Conservation (phyloP, 768 basidiomycete genomes). For the Tremella yokohamensis region DNA sequence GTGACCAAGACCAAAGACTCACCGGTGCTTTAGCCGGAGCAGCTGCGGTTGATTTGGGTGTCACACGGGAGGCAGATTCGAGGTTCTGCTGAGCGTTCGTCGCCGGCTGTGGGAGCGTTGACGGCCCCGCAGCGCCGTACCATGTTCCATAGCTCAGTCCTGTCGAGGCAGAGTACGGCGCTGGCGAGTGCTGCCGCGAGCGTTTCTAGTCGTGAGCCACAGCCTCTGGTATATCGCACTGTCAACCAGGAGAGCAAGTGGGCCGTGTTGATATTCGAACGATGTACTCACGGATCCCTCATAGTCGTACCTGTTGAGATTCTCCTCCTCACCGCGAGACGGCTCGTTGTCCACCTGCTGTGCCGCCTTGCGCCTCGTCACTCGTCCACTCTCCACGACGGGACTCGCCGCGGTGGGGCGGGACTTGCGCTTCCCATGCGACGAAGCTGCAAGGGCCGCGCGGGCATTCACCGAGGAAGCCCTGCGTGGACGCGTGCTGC, state of each 20-base stretch:
- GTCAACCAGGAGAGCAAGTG: no score
- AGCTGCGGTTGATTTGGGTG: no score
- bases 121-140: no score
- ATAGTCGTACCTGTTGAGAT: slow-evolving; percentile 24
- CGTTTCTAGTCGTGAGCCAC: not conserved
- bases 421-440: not conserved
- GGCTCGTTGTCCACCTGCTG: slow-evolving; percentile 20
- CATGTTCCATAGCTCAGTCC: no score
- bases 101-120: no score
- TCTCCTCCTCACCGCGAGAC: slow-evolving; percentile 39
- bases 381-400: slow-evolving; percentile 7
- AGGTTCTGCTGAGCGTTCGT: slow-evolving; percentile 2
- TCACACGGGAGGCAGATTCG: no score
- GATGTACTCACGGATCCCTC: not conserved
- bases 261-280: not conserved
- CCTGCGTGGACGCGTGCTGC: slow-evolving; percentile 4
- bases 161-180: not conserved
- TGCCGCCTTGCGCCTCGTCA: slow-evolving; percentile 14
- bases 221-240: no score
- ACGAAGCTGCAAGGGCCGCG: not conserved
- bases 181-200: not conserved
- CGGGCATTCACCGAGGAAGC: not conserved
- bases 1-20: no score
- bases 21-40: no score
- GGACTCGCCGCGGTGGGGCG: not conserved